phyloP scores from a whole-genome alignment of 1,284 basidiomycete species.

The Cutaneotrichosporon sp. region DNA sequence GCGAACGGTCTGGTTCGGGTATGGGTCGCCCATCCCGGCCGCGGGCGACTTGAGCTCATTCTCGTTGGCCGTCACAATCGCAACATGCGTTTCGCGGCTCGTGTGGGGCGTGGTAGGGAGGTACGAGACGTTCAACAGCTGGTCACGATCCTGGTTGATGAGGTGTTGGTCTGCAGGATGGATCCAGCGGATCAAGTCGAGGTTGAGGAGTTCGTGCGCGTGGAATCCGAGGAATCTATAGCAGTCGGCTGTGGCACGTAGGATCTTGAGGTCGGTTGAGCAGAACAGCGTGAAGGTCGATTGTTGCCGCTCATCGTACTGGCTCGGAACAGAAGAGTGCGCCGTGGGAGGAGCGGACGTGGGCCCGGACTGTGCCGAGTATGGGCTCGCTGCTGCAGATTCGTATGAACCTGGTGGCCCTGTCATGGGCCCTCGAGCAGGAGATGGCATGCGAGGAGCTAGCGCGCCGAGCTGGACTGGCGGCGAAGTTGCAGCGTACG shows the following conservation, averaged over 20 bases:
- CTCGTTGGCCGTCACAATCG: slow-evolving; percentile 33
- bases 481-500: slow-evolving; percentile 18
- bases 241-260: slow-evolving; percentile 35
- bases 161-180: slow-evolving; percentile 41
- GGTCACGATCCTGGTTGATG: slow-evolving; percentile 34
- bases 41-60: slow-evolving; percentile 44
- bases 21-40: slow-evolving; percentile 46
- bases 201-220: slow-evolving; percentile 45
- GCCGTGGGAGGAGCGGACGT: slow-evolving; percentile 4
- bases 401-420: slow-evolving; percentile 3
- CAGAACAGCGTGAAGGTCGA: slow-evolving; percentile 41
- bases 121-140: slow-evolving; percentile 35
- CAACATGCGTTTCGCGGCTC: slow-evolving; percentile 36
- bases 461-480: slow-evolving; percentile 4
- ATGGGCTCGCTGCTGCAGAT: not conserved
- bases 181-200: slow-evolving; percentile 41
- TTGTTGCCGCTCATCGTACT: not conserved
- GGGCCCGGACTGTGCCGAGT: not conserved
- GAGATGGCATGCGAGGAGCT: slow-evolving; percentile 11
- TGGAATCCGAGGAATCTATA: slow-evolving; percentile 42
- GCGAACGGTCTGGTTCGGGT: slow-evolving; percentile 47
- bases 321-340: not conserved
- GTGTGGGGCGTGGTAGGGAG: slow-evolving; percentile 24
- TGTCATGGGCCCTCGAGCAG: slow-evolving; percentile 7
- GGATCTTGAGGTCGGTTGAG: slow-evolving; percentile 43